A percentile compares a stretch with the other conserved stretches of the same genome.
Evolutionary conservation across 768 basidiomycete species (phyloP).

Genomic region (Naganishia randhawae): DNA sequence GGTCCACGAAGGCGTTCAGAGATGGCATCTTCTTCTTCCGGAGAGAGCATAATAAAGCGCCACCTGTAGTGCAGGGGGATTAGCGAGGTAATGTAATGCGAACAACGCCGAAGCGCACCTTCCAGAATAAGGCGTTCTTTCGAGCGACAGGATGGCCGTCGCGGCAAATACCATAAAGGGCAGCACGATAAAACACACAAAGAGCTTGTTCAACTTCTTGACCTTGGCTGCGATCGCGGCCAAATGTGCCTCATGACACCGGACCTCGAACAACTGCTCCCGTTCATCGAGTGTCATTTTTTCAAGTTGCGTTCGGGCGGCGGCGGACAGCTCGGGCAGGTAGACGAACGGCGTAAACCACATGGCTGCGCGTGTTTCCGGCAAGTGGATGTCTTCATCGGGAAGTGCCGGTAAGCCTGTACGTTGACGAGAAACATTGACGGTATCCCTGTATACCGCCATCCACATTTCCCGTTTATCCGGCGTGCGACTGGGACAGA

Average conservation of each 20-base stretch:
- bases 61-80: slow-evolving; percentile 55
- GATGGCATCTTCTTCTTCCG: slow-evolving; percentile 87
- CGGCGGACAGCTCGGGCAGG: slow-evolving; percentile 40
- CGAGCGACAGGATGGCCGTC: slow-evolving; percentile 41
- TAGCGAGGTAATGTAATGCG: neutral
- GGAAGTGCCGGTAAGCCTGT: neutral
- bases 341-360: slow-evolving; percentile 30
- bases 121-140: slow-evolving; percentile 46
- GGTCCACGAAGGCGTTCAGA: slow-evolving; percentile 73
- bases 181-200: slow-evolving; percentile 35
- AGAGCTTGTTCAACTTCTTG: slow-evolving; percentile 26
- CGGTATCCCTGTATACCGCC: slow-evolving; percentile 12
- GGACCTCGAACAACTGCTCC: slow-evolving; percentile 32
- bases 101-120: slow-evolving; percentile 1
- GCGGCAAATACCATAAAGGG: slow-evolving; percentile 38
- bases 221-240: slow-evolving; percentile 34
- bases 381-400: slow-evolving; percentile 1
- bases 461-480: slow-evolving; percentile 12
- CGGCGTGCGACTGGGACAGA: slow-evolving; percentile 30
- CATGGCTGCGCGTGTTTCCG: neutral
- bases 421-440: slow-evolving; percentile 20
- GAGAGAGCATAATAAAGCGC: slow-evolving; percentile 82
- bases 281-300: slow-evolving; percentile 29
- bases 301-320: slow-evolving; percentile 32
- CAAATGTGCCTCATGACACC: slow-evolving; percentile 37